phyloP scores from a whole-genome alignment of 169 alveolate species.

The Cryptosporidium tyzzeri region DNA sequence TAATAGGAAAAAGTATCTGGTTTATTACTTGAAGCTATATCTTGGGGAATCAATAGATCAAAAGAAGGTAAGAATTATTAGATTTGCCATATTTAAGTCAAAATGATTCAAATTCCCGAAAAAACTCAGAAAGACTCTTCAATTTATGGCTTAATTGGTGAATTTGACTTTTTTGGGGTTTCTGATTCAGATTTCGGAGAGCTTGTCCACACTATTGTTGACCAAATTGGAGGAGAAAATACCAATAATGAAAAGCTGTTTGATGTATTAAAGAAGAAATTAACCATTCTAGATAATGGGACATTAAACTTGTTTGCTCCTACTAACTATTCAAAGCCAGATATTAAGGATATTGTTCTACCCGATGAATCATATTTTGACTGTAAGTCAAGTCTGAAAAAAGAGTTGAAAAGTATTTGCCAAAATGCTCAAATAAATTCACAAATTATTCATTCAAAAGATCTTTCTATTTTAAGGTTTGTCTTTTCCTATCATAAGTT shows the following conservation, averaged over 20 bases:
- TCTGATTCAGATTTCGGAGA: constrained; percentile 65
- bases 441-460: constrained; percentile 5
- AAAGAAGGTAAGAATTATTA: neutral
- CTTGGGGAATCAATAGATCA: neutral
- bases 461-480: constrained; percentile 13
- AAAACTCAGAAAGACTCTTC: neutral
- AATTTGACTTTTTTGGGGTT: constrained; percentile 30
- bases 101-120: constrained; percentile 1
- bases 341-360: constrained; percentile 21
- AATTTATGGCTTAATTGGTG: constrained; percentile 9
- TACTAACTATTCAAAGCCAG: neutral
- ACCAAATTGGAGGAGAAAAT: constrained; percentile 14
- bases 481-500: constrained; percentile 30
- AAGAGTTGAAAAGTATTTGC: constrained; percentile 41
- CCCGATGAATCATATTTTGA: constrained; percentile 27
- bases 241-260: constrained; percentile 5
- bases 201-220: constrained; percentile 30
- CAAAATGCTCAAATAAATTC: constrained; percentile 25
- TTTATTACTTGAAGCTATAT: neutral
- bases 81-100: neutral
- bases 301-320: constrained; percentile 13
- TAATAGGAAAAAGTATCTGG: neutral
- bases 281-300: constrained; percentile 52
- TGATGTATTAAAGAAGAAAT: constrained; percentile 26
- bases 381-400: constrained; percentile 25